These are phyloP conservation scores for Botrytis fragariae DNA, from an alignment of 2,329 filamentous ascomycete species.

Conservation along the genomic window DNA sequence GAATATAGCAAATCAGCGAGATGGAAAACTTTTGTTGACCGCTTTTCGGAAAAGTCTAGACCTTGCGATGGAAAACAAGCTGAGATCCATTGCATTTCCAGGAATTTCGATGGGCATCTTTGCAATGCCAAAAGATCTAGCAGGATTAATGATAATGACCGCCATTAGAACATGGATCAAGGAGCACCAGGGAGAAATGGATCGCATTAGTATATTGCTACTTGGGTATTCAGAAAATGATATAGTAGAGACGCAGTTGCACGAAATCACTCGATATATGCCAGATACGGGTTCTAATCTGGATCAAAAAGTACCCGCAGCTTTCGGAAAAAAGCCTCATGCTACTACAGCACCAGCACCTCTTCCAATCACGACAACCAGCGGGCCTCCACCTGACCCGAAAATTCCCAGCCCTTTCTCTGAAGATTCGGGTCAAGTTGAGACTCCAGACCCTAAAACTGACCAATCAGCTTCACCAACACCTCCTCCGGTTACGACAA, in stretches of 20 bases:
- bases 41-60: background rate
- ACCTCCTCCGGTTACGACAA: background rate
- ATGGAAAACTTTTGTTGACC: background rate
- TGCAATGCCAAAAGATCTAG: background rate
- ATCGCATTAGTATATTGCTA: constrained; percentile 7
- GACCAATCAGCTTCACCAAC: background rate
- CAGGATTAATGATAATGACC: background rate
- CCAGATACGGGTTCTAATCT: background rate
- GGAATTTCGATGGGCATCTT: background rate
- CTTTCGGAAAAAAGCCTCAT: background rate
- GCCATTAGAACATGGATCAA: background rate
- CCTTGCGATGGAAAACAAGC: background rate
- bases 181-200: background rate
- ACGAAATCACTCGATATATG: background rate
- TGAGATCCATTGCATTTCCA: constrained; percentile 9
- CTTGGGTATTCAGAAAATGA: background rate
- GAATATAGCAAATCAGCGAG: background rate
- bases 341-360: background rate
- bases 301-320: background rate
- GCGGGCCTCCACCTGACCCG: background rate
- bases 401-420: background rate
- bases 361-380: background rate
- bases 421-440: background rate
- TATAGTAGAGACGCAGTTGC: background rate
- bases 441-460: background rate